A percentile compares a stretch with the other conserved stretches of the same genome.
Evolutionary conservation across 257 asterid genomes (phyloP).

Genomic region (Solanum pinnatisectum): DNA sequence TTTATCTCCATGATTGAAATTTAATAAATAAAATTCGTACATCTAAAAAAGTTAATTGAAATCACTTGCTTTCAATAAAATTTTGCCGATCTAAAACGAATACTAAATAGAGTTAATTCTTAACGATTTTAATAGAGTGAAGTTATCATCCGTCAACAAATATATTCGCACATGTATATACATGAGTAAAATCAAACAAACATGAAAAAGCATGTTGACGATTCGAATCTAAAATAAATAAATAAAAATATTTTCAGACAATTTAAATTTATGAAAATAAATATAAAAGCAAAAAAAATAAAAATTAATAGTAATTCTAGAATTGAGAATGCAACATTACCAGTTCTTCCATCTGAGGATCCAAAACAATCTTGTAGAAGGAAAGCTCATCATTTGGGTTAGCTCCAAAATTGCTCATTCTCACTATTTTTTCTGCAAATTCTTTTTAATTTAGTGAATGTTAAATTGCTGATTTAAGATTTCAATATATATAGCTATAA

Average conservation of each 20-base stretch:
- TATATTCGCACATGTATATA: not conserved
- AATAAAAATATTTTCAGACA: not conserved
- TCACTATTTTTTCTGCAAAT: not conserved
- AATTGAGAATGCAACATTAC: not conserved
- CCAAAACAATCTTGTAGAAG: not conserved
- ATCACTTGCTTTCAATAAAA: not conserved
- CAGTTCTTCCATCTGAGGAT: not conserved
- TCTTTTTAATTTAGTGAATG: not conserved
- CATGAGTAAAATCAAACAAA: not conserved
- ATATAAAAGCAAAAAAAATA: not conserved
- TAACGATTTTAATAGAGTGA: not conserved
- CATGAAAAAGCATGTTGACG: no score
- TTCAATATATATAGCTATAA: not conserved
- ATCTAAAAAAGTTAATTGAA: not conserved
- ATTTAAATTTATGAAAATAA: not conserved
- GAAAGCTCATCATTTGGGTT: not conserved
- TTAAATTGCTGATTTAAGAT: not conserved
- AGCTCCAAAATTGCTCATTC: not conserved
- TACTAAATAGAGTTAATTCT: not conserved
- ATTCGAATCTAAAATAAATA: not conserved
- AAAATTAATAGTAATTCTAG: not conserved
- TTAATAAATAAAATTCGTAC: not conserved
- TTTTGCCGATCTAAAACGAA: not conserved
- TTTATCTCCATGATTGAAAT: not conserved
- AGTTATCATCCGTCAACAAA: not conserved